These are phyloP conservation scores for Calophaca sinica DNA, from an alignment of 306 rosid genomes.

Conservation along the genomic window DNA sequence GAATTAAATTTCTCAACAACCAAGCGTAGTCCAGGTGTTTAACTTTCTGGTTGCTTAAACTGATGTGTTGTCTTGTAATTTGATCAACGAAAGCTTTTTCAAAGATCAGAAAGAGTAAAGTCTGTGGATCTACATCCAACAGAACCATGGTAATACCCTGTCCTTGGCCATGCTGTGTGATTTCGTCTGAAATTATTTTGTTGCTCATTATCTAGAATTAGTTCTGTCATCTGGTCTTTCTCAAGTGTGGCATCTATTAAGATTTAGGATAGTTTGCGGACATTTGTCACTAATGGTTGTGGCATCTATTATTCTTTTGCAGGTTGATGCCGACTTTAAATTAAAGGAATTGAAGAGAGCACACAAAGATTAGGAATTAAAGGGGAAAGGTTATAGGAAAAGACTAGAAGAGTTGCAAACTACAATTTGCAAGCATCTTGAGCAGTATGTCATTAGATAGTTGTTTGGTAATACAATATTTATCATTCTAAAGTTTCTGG, in stretches of 20 bases:
- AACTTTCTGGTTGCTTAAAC: constrained; percentile 37
- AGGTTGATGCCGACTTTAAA: no score
- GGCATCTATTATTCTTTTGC: no score
- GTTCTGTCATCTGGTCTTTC: constrained; percentile 14
- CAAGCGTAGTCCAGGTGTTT: constrained; percentile 9
- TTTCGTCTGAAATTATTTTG: neutral
- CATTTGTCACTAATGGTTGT: neutral
- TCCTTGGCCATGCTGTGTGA: constrained; percentile 5
- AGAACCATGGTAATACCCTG: constrained; percentile 76
- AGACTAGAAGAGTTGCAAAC: no score
- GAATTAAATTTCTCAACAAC: constrained; percentile 38
- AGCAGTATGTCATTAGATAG: no score
- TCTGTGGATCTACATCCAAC: constrained; percentile 80
- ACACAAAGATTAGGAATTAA: no score
- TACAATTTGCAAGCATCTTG: no score
- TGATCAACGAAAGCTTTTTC: constrained; percentile 65
- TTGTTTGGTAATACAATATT: no score
- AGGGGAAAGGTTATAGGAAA: no score
- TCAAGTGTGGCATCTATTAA: constrained; percentile 37
- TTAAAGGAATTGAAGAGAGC: no score
- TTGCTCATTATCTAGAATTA: constrained; percentile 17
- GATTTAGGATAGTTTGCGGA: constrained; percentile 26
- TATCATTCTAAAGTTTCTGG: no score
- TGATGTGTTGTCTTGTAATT: constrained; percentile 29
- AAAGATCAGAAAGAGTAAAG: constrained; percentile 75